Conservation (phyloP, 805 yeast species). For the Starmerella roubikii region DNA sequence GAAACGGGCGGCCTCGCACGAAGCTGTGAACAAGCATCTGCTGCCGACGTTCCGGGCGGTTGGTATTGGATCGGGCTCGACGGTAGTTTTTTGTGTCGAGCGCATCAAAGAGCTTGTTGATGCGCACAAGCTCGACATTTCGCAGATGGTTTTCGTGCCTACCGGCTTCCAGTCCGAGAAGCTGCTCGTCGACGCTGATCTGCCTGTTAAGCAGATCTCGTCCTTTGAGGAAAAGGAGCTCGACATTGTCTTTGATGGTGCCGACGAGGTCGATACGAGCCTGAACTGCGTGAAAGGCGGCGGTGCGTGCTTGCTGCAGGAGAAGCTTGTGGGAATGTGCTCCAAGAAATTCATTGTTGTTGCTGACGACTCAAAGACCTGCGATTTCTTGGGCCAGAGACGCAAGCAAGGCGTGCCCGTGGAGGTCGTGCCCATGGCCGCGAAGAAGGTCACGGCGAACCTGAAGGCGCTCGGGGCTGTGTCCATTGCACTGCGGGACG, state of each 20-base stretch:
- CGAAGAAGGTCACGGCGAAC: slow-evolving; percentile 58
- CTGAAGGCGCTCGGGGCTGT: slow-evolving; percentile 51
- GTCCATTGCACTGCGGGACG: slow-evolving; percentile 57
- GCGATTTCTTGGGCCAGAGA: slow-evolving; percentile 54
- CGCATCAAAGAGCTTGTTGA: slow-evolving; percentile 56
- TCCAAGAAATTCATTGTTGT: slow-evolving; percentile 69
- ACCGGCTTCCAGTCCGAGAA: slow-evolving; percentile 94
- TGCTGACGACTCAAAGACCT: slow-evolving; percentile 81
- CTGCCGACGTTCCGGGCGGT: slow-evolving; percentile 55
- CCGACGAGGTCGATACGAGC: slow-evolving; percentile 80
- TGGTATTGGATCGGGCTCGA: slow-evolving; percentile 94
- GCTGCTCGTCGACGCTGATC: slow-evolving; percentile 68
- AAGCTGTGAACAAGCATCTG: slow-evolving; percentile 81
- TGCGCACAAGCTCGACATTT: slow-evolving; percentile 30
- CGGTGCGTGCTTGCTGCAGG: slow-evolving; percentile 95
- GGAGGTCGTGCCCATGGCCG: slow-evolving; percentile 84
- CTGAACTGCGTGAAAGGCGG: slow-evolving; percentile 94
- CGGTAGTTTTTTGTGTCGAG: slow-evolving; percentile 95
- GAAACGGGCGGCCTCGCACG: slow-evolving; percentile 76
- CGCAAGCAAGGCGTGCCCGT: slow-evolving; percentile 93
- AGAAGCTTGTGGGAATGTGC: slow-evolving; percentile 77
- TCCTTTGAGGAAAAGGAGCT: slow-evolving; percentile 50
- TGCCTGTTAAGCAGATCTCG: slow-evolving; percentile 67
- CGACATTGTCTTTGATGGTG: slow-evolving; percentile 96
- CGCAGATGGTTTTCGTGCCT: slow-evolving; percentile 65